Conservation (phyloP, 768 basidiomycete genomes). For the Ramaria sp. region DNA sequence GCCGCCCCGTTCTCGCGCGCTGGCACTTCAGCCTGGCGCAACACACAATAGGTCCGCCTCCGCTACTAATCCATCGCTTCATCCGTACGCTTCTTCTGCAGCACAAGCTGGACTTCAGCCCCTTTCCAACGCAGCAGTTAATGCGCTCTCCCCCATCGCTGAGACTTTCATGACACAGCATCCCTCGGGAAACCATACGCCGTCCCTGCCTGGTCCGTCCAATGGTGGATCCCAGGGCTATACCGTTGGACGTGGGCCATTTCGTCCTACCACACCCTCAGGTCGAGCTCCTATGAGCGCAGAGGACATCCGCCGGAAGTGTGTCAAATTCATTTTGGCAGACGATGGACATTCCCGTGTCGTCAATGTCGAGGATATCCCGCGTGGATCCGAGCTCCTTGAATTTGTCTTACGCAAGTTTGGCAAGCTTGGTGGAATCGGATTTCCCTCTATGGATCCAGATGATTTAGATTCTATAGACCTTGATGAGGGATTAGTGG, state of each 20-base stretch:
- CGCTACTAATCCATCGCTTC: conserved; percentile 31
- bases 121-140: conserved; percentile 31
- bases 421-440: conserved; percentile 41
- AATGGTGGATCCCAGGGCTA: conserved; percentile 27
- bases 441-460: neutral
- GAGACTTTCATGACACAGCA: conserved; percentile 2
- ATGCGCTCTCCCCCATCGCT: conserved; percentile 6
- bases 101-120: conserved; percentile 15
- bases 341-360: conserved; percentile 68
- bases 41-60: conserved; percentile 45
- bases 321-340: conserved; percentile 80
- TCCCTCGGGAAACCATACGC: neutral
- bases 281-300: conserved; percentile 39
- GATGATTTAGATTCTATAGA: conserved; percentile 41
- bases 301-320: conserved; percentile 71
- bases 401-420: conserved; percentile 88
- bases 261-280: conserved; percentile 32
- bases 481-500: conserved; percentile 60
- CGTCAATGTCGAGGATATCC: conserved; percentile 73
- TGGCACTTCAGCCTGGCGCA: conserved; percentile 22
- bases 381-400: conserved; percentile 75
- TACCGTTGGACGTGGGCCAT: conserved; percentile 51
- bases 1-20: conserved; percentile 32
- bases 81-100: conserved; percentile 26
- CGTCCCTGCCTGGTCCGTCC: conserved; percentile 3